Evolutionary conservation across 768 basidiomycete genomes (phyloP), one percentile per base, ranked within the genome.

Genomic region (Lactifluus piperatus): DNA sequence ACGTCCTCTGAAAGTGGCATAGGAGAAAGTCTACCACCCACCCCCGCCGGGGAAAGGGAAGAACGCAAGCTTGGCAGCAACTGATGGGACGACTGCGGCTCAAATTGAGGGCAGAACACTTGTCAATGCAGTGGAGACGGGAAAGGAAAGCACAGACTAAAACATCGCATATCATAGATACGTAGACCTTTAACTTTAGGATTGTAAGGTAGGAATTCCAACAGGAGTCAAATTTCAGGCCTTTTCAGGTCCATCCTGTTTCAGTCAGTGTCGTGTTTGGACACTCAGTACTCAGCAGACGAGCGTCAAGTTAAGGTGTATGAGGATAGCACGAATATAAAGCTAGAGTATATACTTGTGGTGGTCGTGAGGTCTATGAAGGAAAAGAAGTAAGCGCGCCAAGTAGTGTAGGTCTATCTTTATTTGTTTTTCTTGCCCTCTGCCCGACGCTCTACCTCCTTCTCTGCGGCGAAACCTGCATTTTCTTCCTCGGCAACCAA

Each of bases 1-100:
- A 46, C 26, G 16, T 16, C 46, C 18, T 48, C 48, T n/a, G 54
- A 56, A n/a, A 8, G 51, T 58, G 36, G 22, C 63, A 0, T 58
- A 89, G 88, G 84, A 83, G 56, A 89, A 90, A 70, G 83, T 85
- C 8, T 91, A 90, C 75, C 85, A 86, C 66, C 89, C 89, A 4
- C 89, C 88, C 8, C 89, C 88, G 2, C 87, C 87, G 0, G 88
- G 87, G 1, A 91, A 84, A 64, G 88, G 86, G 43, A 88, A 78
- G 71, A 83, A 82, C 49, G 75, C 74, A 5, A 68, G 68, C 11
- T 70, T 70, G 3, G 61, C 67, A 27, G 18, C 39, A 41, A 26
- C 37, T 13, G 18, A 37, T 29, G 41, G 30, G 10, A 27, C n/a
- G 14, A 10, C 26, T 14, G 20, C 32, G 18, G 20, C 20, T 18